A percentile compares a stretch with the other conserved stretches of the same genome.
These are phyloP conservation scores for Calonectria honghensis DNA, from an alignment of 2,329 filamentous ascomycete species.

Conservation along the genomic window DNA sequence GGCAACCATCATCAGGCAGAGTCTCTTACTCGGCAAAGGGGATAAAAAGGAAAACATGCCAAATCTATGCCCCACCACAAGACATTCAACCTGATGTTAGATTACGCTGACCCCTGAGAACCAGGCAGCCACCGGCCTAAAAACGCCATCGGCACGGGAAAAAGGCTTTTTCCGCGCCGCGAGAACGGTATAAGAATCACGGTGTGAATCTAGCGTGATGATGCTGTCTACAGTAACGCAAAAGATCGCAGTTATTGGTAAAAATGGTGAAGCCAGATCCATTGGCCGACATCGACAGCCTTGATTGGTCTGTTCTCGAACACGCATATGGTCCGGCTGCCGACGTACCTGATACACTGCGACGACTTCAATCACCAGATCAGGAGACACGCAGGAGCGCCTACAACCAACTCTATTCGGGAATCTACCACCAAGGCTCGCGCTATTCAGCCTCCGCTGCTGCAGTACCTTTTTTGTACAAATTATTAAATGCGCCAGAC, in stretches of 20 bases:
- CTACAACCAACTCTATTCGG: background rate
- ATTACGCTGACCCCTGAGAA: background rate
- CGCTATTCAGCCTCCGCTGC: slow-evolving; percentile 1
- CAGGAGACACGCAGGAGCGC: background rate
- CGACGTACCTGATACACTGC: background rate
- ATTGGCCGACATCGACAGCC: background rate
- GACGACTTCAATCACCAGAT: background rate
- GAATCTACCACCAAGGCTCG: slow-evolving; percentile 3
- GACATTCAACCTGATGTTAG: background rate
- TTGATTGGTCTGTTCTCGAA: slow-evolving; percentile 5
- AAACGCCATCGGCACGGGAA: background rate
- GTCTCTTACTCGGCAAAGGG: background rate
- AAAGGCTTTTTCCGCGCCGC: slow-evolving; percentile 1
- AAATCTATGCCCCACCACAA: background rate
- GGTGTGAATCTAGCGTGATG: background rate
- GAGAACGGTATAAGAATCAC: background rate
- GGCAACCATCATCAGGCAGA: background rate
- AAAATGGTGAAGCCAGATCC: background rate
- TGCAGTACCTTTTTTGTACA: background rate
- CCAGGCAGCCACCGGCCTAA: background rate
- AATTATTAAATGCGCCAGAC: background rate
- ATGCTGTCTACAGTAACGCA: background rate
- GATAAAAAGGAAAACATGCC: background rate
- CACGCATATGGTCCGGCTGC: background rate
- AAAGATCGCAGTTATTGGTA: background rate